Base-by-base conservation (phyloP, 352 stramenopile genomes). In the Bremia lactucae region DNA sequence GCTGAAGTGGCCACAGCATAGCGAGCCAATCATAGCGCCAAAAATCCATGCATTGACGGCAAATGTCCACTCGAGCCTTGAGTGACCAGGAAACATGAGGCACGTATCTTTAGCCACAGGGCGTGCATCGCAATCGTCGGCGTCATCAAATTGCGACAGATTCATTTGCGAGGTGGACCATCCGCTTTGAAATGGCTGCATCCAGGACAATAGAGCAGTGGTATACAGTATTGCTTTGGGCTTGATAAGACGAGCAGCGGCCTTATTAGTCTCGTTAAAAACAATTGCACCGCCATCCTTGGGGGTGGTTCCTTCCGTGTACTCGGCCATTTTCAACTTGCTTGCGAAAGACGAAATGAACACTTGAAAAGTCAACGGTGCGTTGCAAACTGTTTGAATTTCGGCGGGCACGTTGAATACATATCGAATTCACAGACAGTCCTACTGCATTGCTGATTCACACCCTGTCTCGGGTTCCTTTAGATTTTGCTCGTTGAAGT, bases 21-120 rank as follows among this genome's bases (percentile, higher is more conserved):
- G 43, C 3, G 42, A 58, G 18, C 42, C 49, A 8, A 58, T 22
- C 49, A 58, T 56, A 29, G 40, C 48, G 8, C 48, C 48, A 31
- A 55, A 55, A 43, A 57, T 57, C 49, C 49, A 57, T 4, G 49
- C 42, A 37, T 57, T 57, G 29, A 57, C 42, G 42, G 49, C 49
- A 28, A 57, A 46, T 14, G 35, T 41, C 35, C 35, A 41, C 21
- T 41, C 16, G 16, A 42, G 21, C 22, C 20, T 42, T 16, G 36
- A 31, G 22, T 42, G 35, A 11, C 34, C 34, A 26, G 34, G 34
- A 23, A 39, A 39, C 34, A 39, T 39, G 19, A 39, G 34, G 19
- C 34, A 39, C 34, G 34, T 39, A 11, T 20, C 34, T 13, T 39
- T 19, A 2, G 34, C 34, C 10, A 39, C 34, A 14, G 34, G 34